Conservation (phyloP, 345 rosid genomes). For the Aurinia saxatilis region DNA sequence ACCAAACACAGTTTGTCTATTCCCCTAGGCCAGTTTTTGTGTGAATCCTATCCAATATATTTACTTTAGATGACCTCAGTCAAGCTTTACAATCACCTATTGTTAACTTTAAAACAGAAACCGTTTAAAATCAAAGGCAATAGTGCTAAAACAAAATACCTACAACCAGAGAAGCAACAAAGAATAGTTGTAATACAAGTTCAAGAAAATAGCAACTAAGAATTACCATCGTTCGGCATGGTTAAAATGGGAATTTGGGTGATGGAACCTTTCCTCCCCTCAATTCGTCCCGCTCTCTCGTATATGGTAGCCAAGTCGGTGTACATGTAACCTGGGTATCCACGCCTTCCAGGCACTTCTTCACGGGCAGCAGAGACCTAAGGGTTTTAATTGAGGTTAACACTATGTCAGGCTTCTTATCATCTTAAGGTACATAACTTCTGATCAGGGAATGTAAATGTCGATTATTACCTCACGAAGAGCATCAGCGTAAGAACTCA, state of each 20-base stretch:
- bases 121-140: background rate
- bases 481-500: slow-evolving; percentile 99
- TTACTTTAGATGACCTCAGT: background rate
- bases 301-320: slow-evolving; percentile 93
- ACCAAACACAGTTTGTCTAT: background rate
- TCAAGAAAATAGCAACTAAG: background rate
- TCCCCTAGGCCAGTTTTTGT: background rate
- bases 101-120: background rate
- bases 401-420: background rate
- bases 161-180: background rate
- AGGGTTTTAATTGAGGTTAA: background rate
- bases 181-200: background rate
- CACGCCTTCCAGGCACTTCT: slow-evolving; percentile 97
- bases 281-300: slow-evolving; percentile 91
- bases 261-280: slow-evolving; percentile 87
- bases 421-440: slow-evolving; percentile 1
- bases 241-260: slow-evolving; percentile 91
- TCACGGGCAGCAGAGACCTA: slow-evolving; percentile 97
- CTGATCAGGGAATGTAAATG: slow-evolving; percentile 2
- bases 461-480: slow-evolving; percentile 69
- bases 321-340: slow-evolving; percentile 96
- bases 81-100: background rate
- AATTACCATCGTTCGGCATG: slow-evolving; percentile 91
- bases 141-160: background rate
- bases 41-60: background rate